Evolutionary conservation across 2,329 filamentous ascomycete species (phyloP).

Genomic region (Bipolaris victoriae): DNA sequence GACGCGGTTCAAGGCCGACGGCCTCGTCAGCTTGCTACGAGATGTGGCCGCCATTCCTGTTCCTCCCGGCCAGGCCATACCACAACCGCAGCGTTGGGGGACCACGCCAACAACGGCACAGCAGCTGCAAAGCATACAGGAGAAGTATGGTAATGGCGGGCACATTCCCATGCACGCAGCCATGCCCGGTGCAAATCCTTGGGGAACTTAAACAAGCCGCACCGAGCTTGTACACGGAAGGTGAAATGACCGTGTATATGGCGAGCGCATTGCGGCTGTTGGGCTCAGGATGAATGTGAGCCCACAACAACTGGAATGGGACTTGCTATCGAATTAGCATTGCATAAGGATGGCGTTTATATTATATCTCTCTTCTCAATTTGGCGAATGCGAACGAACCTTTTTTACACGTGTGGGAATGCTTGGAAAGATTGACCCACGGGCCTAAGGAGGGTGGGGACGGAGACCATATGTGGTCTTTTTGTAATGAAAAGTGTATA

Average conservation of each 20-base stretch:
- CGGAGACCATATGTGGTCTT: not conserved
- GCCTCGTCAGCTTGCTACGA: slow-evolving; percentile 75
- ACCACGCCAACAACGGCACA: slow-evolving; percentile 36
- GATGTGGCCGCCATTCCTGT: slow-evolving; percentile 46
- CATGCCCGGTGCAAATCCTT: slow-evolving; percentile 12
- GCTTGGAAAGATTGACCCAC: not conserved
- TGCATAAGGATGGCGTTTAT: slow-evolving; percentile 3
- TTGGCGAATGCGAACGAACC: not conserved
- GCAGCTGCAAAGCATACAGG: slow-evolving; percentile 41
- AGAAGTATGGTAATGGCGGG: slow-evolving; percentile 35
- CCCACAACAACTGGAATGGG: not conserved
- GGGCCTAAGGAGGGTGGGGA: not conserved
- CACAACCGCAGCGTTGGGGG: slow-evolving; percentile 32
- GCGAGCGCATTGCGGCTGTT: not conserved
- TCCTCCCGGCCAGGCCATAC: slow-evolving; percentile 16
- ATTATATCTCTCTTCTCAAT: not conserved
- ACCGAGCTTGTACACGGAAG: not conserved
- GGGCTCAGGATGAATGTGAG: no score
- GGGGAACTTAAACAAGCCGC: slow-evolving; percentile 7
- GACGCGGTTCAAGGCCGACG: slow-evolving; percentile 71
- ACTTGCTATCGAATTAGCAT: slow-evolving; percentile 2
- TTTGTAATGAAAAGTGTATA: not conserved
- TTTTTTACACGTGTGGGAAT: not conserved
- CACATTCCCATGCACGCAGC: slow-evolving; percentile 13
- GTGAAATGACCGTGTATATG: not conserved